These are phyloP conservation scores for Stephanodiscus minutulus DNA, from an alignment of 108 stramenopile species.

Conservation along the genomic window DNA sequence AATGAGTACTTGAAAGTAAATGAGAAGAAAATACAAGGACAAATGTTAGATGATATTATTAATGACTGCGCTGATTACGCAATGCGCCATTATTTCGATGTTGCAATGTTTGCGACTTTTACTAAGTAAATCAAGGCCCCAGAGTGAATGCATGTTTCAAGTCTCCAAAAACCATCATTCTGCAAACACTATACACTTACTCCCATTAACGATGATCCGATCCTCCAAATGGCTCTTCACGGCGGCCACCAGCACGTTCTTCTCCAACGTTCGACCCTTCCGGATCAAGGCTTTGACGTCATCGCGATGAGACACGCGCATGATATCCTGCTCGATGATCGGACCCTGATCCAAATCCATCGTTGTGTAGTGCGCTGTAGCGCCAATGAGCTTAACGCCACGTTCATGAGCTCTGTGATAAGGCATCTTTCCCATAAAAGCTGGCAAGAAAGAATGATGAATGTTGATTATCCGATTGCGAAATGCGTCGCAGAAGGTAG, in stretches of 20 bases:
- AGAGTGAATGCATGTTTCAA: neutral
- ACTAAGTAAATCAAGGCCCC: too few relatives aligned
- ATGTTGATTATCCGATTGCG: conserved; percentile 81
- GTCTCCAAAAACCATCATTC: conserved; percentile 16
- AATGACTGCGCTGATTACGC: too few relatives aligned
- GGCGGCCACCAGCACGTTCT: conserved; percentile 68
- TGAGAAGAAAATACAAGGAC: neutral
- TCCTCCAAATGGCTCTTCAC: conserved; percentile 86
- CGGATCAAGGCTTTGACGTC: conserved; percentile 70
- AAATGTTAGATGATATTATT: too few relatives aligned
- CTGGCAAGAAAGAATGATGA: conserved; percentile 89
- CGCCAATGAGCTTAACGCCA: conserved; percentile 89
- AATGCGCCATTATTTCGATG: too few relatives aligned
- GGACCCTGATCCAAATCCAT: conserved; percentile 82
- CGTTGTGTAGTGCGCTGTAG: conserved; percentile 83
- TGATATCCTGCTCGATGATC: conserved; percentile 81
- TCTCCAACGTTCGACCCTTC: conserved; percentile 81
- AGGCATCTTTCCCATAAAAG: conserved; percentile 73
- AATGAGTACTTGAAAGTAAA: too few relatives aligned
- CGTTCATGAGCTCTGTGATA: conserved; percentile 82
- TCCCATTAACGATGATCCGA: conserved; percentile 76
- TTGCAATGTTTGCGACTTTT: too few relatives aligned
- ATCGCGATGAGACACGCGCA: conserved; percentile 74
- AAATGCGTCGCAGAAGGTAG: conserved; percentile 64
- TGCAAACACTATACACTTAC: conserved; percentile 84